Evolutionary conservation across 371 early-diverging fungal genomes (phyloP).

Genomic region (Rhizopus delemar): DNA sequence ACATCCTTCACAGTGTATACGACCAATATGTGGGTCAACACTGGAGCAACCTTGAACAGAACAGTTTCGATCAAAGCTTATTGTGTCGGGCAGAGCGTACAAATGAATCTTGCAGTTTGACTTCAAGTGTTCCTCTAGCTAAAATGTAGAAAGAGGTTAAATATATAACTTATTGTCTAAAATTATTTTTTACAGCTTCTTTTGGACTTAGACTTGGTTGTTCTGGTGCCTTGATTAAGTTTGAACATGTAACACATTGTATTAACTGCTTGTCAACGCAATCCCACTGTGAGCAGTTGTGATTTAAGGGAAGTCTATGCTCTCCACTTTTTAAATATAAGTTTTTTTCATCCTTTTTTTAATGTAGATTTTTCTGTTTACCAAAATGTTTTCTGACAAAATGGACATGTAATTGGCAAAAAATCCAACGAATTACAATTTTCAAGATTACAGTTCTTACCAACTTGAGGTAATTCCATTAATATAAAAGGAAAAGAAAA

Average conservation of each 20-base stretch:
- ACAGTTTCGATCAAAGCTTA: slow-evolving; percentile 10
- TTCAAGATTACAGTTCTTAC: slow-evolving; percentile 29
- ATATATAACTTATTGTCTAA: not conserved
- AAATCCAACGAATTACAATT: slow-evolving; percentile 35
- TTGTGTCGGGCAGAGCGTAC: slow-evolving; percentile 7
- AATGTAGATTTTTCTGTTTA: not conserved
- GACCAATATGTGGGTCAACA: slow-evolving; percentile 33
- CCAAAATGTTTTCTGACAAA: slow-evolving; percentile 31
- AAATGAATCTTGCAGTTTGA: slow-evolving; percentile 15
- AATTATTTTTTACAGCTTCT: slow-evolving; percentile 15
- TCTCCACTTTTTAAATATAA: slow-evolving; percentile 25
- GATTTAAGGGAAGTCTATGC: slow-evolving; percentile 32
- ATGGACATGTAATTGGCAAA: slow-evolving; percentile 37
- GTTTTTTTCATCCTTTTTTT: not conserved
- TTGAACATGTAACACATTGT: slow-evolving; percentile 25
- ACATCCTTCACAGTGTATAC: slow-evolving; percentile 33
- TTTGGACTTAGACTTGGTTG: slow-evolving; percentile 1
- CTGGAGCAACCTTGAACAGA: slow-evolving; percentile 26
- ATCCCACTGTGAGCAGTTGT: slow-evolving; percentile 24
- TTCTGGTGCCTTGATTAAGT: slow-evolving; percentile 15
- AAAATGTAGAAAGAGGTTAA: not conserved
- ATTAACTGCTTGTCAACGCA: slow-evolving; percentile 14
- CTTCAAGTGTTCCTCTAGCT: slow-evolving; percentile 28
- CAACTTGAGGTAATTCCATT: slow-evolving; percentile 45
- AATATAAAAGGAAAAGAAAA: not conserved